A percentile compares a stretch with the other conserved stretches of the same genome.
These are phyloP conservation scores for Candida insectorum DNA, from an alignment of 805 yeast species.

Conservation along the genomic window DNA sequence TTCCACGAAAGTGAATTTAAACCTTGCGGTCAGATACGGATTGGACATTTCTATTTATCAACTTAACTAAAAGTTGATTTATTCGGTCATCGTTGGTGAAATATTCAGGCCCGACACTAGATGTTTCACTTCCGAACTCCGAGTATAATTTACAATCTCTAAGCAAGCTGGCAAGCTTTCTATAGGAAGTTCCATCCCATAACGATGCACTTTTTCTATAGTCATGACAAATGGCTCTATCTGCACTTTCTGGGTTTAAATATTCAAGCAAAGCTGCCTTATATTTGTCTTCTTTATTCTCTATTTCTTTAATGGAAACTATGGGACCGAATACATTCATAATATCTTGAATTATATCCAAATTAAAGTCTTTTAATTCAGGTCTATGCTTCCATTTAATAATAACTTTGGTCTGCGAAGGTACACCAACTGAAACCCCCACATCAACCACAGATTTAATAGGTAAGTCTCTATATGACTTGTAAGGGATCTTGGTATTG, in stretches of 20 bases:
- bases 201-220: conserved; percentile 36
- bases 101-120: conserved; percentile 1
- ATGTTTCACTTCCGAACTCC: not conserved
- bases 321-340: conserved; percentile 48
- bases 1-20: no score
- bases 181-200: conserved; percentile 45
- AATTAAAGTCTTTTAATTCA: conserved; percentile 29
- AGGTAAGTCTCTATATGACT: conserved; percentile 19
- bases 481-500: conserved; percentile 10
- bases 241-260: conserved; percentile 21
- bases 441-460: conserved; percentile 4
- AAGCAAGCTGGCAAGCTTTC: conserved; percentile 46
- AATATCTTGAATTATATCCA: conserved; percentile 30
- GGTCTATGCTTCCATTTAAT: conserved; percentile 47
- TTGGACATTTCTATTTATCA: conserved; percentile 17
- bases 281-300: conserved; percentile 8
- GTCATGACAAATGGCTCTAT: conserved; percentile 38
- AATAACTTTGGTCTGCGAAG: conserved; percentile 14
- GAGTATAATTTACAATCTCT: conserved; percentile 24
- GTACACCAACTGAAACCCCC: not conserved
- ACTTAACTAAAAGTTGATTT: conserved; percentile 5
- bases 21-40: conserved; percentile 37
- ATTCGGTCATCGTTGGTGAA: conserved; percentile 8
- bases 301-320: conserved; percentile 3
- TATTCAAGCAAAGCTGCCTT: conserved; percentile 35